These are phyloP conservation scores for Russula dissimulans DNA, from an alignment of 768 basidiomycete genomes.

Conservation along the genomic window DNA sequence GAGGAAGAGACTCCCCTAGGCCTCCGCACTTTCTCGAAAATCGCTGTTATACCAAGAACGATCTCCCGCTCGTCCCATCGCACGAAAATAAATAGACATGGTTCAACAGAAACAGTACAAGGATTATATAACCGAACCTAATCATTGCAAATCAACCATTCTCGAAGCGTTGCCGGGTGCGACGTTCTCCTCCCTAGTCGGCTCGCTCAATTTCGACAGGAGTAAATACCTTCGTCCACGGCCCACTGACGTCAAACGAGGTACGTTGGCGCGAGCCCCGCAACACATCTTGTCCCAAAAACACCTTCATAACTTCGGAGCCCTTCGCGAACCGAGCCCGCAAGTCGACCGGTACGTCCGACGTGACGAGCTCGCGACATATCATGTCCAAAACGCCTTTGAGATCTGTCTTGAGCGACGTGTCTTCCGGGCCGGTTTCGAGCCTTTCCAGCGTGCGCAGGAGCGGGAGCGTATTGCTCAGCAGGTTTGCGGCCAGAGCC, in stretches of 20 bases:
- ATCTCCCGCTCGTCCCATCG: no score
- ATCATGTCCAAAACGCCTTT: constrained; percentile 5
- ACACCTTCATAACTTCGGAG: background rate
- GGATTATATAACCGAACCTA: no score
- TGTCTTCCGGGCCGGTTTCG: background rate
- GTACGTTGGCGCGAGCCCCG: background rate
- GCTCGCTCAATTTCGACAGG: background rate
- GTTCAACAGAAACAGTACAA: no score
- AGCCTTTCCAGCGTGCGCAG: background rate
- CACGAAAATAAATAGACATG: no score
- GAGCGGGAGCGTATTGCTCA: background rate
- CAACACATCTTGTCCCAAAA: background rate
- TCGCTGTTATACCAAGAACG: no score
- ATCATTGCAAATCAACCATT: background rate
- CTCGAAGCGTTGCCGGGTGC: no score
- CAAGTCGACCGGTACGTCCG: background rate
- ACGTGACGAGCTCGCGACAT: background rate
- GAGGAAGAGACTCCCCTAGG: no score
- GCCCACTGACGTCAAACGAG: background rate
- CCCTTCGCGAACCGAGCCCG: background rate
- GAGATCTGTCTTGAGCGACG: background rate
- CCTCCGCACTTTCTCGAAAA: no score
- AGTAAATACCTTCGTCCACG: constrained; percentile 4
- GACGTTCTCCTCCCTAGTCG: no score
- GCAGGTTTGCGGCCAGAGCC: constrained; percentile 1